Evolutionary conservation across 148 eudicot species (phyloP).

Genomic region (Vaccinium vitisidaea): DNA sequence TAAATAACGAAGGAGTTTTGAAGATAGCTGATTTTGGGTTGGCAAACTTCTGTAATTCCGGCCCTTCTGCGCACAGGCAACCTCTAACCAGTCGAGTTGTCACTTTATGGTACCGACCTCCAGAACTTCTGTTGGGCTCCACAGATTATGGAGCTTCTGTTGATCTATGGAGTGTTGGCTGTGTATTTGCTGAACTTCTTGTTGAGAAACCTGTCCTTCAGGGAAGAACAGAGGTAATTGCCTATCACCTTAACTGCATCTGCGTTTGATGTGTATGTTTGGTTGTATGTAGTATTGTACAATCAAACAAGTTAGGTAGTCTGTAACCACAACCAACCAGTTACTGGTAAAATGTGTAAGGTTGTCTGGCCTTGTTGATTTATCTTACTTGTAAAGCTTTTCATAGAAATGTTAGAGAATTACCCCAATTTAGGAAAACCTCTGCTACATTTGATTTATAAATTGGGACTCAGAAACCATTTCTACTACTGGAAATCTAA

Average conservation of each 20-base stretch:
- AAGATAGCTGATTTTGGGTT: conserved; percentile 69
- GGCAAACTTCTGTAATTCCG: conserved; percentile 32
- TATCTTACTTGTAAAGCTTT: neutral
- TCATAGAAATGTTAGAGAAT: neutral
- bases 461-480: neutral
- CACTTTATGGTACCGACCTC: conserved; percentile 48
- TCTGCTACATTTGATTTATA: neutral
- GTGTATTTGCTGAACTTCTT: conserved; percentile 41
- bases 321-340: neutral
- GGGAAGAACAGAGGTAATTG: conserved; percentile 46
- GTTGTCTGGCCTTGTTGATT: neutral
- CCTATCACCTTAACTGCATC: conserved; percentile 2
- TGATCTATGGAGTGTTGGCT: conserved; percentile 46
- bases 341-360: neutral
- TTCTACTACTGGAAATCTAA: neutral
- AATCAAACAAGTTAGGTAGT: neutral
- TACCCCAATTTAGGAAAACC: neutral
- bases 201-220: conserved; percentile 35
- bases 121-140: conserved; percentile 46
- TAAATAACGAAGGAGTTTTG: conserved; percentile 46
- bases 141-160: conserved; percentile 36
- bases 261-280: neutral
- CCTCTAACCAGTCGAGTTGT: conserved; percentile 43
- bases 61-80: conserved; percentile 19
- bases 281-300: neutral